Conservation (phyloP, 2,329 filamentous ascomycete genomes). For the Clarireedia paspali region DNA sequence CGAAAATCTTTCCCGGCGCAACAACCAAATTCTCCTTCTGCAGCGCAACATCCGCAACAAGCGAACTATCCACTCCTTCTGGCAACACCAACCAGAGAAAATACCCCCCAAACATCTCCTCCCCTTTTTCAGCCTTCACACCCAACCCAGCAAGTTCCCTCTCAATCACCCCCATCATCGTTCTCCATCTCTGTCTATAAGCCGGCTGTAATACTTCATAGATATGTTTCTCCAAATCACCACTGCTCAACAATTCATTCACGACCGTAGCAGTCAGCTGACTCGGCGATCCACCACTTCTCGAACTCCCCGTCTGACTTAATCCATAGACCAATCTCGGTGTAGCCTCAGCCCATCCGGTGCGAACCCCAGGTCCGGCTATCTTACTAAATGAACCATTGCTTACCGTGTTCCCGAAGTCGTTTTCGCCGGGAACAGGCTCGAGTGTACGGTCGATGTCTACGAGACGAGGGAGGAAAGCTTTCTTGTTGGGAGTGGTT, state of each 20-base stretch:
- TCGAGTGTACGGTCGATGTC: constrained; percentile 69
- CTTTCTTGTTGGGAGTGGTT: constrained; percentile 11
- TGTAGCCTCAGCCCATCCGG: constrained; percentile 80
- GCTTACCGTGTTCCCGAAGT: constrained; percentile 74
- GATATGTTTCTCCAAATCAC: constrained; percentile 39
- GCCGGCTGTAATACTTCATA: constrained; percentile 36
- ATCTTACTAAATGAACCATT: constrained; percentile 93
- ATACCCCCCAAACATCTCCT: constrained; percentile 64
- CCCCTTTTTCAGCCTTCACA: constrained; percentile 38
- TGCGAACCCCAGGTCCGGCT: constrained; percentile 69
- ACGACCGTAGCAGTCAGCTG: constrained; percentile 48
- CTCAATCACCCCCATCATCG: constrained; percentile 52
- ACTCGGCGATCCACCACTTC: constrained; percentile 49
- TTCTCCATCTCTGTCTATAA: constrained; percentile 38
- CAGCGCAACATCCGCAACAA: constrained; percentile 49
- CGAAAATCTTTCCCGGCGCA: constrained; percentile 62
- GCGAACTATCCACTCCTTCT: constrained; percentile 39
- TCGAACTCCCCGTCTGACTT: constrained; percentile 44
- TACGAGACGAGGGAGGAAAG: constrained; percentile 60
- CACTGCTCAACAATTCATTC: constrained; percentile 38
- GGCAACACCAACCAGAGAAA: constrained; percentile 75
- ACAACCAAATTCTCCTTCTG: constrained; percentile 59
- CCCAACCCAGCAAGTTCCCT: constrained; percentile 55
- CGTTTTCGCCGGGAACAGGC: constrained; percentile 41
- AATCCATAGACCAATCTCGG: constrained; percentile 48